These are phyloP conservation scores for Mychonastes homosphaera DNA, from an alignment of 139 green algal species.

Conservation along the genomic window DNA sequence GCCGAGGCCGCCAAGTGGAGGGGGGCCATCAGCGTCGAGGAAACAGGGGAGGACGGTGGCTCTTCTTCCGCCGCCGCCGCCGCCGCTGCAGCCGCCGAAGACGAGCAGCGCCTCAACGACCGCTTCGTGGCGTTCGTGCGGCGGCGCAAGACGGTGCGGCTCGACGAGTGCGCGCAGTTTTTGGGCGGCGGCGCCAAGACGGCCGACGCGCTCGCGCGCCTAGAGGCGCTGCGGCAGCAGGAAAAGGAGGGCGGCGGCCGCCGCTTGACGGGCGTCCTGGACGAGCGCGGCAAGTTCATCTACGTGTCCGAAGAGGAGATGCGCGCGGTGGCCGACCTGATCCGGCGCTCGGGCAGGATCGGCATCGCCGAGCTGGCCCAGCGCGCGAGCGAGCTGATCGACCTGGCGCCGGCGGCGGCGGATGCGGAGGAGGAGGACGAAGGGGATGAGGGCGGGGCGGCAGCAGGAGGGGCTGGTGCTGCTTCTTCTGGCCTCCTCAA, in stretches of 20 bases:
- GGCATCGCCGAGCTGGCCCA: constrained; percentile 76
- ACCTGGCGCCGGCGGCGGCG: too few species aligned
- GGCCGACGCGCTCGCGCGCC: neutral
- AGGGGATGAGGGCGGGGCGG: too few species aligned
- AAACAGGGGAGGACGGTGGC: constrained; percentile 25
- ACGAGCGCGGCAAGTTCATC: constrained; percentile 94
- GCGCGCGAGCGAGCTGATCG: too few species aligned
- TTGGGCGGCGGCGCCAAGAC: constrained; percentile 3
- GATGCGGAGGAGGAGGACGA: too few species aligned
- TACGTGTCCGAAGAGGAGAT: constrained; percentile 87
- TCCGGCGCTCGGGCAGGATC: constrained; percentile 57
- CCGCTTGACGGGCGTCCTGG: constrained; percentile 71
- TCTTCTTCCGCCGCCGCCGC: neutral
- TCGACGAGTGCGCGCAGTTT: constrained; percentile 53
- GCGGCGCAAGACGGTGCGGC: constrained; percentile 64
- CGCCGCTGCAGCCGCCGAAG: constrained; percentile 7
- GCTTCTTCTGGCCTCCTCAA: too few species aligned
- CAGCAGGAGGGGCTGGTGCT: too few species aligned
- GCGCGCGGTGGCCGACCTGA: constrained; percentile 64
- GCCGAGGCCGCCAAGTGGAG: constrained; percentile 75
- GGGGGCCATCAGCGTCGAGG: constrained; percentile 56
- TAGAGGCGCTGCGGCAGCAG: constrained; percentile 58
- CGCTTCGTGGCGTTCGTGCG: constrained; percentile 54
- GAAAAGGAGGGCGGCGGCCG: neutral
- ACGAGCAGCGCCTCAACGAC: constrained; percentile 37